These are phyloP conservation scores for Exophiala sp. DNA, from an alignment of 2,329 filamentous ascomycete genomes.

Conservation along the genomic window DNA sequence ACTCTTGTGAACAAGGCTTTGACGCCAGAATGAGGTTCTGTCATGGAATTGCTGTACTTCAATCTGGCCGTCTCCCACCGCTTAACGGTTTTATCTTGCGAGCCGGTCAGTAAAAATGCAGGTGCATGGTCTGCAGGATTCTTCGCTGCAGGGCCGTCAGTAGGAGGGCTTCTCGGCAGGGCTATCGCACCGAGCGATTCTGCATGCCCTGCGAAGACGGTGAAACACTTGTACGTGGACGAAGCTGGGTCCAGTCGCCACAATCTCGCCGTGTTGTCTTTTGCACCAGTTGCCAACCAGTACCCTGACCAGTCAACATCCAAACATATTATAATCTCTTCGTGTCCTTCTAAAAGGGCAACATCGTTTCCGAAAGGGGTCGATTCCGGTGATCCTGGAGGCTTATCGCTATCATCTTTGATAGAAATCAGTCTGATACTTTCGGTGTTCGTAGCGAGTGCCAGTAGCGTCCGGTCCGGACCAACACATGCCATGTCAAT, in stretches of 20 bases:
- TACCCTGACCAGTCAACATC: constrained; percentile 96
- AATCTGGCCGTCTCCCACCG: constrained; percentile 76
- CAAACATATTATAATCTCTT: constrained; percentile 92
- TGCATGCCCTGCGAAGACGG: constrained; percentile 83
- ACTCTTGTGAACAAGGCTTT: constrained; percentile 80
- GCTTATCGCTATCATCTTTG: constrained; percentile 34
- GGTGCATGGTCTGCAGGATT: constrained; percentile 78
- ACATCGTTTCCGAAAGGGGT: constrained; percentile 77
- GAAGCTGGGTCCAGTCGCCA: constrained; percentile 80
- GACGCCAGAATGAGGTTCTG: constrained; percentile 32
- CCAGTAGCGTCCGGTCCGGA: constrained; percentile 74
- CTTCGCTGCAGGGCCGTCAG: constrained; percentile 66
- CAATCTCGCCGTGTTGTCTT: constrained; percentile 89
- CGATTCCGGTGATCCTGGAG: constrained; percentile 12
- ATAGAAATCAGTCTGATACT: constrained; percentile 85
- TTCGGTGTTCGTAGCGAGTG: constrained; percentile 91
- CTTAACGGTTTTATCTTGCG: constrained; percentile 93
- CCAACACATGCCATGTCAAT: constrained; percentile 90
- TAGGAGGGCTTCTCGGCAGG: constrained; percentile 67
- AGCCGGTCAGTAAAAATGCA: constrained; percentile 81
- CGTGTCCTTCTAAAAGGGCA: constrained; percentile 79
- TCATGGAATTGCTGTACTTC: constrained; percentile 46
- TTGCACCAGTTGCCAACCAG: constrained; percentile 93
- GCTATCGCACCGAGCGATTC: constrained; percentile 90
- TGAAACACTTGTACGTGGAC: constrained; percentile 73